Conservation (phyloP, 805 yeast species). For the Yamadazyma paraphyllophila region DNA sequence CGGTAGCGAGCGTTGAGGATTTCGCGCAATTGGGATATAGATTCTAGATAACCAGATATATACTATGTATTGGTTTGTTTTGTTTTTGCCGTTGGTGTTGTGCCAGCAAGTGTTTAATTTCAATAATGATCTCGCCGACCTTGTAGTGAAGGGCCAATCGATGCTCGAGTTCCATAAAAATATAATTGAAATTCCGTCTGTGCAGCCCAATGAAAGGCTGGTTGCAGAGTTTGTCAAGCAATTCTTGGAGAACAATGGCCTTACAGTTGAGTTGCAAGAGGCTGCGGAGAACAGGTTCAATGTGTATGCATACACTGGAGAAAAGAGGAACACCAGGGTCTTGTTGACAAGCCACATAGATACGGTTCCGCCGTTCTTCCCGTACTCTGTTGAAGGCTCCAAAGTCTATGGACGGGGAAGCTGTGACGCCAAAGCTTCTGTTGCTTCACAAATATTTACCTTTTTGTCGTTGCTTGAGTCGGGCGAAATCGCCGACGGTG, state of each 20-base stretch:
- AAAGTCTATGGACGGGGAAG: slow-evolving; percentile 65
- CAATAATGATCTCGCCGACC: slow-evolving; percentile 1
- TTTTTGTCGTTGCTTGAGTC: slow-evolving; percentile 44
- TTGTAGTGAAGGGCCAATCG: slow-evolving; percentile 7
- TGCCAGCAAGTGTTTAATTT: slow-evolving; percentile 5
- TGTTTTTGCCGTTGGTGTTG: slow-evolving; percentile 1
- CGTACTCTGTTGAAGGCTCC: slow-evolving; percentile 47
- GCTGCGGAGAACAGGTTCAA: slow-evolving; percentile 41
- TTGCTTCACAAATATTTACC: slow-evolving; percentile 60
- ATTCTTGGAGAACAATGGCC: slow-evolving; percentile 42
- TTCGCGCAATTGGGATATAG: too few species aligned
- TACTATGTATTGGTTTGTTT: slow-evolving; percentile 1
- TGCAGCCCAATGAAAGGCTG: slow-evolving; percentile 22
- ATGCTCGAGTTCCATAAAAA: slow-evolving; percentile 25
- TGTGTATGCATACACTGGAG: slow-evolving; percentile 56
- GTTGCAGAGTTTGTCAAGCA: slow-evolving; percentile 39
- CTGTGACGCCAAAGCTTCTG: slow-evolving; percentile 69
- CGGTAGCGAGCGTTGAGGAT: too few species aligned
- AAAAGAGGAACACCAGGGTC: slow-evolving; percentile 44
- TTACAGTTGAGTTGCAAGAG: slow-evolving; percentile 49
- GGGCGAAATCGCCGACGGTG: slow-evolving; percentile 47
- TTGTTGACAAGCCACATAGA: slow-evolving; percentile 65
- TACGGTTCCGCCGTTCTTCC: slow-evolving; percentile 67
- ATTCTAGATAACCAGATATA: too few species aligned
- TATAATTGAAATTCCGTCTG: slow-evolving; percentile 25